Conservation (phyloP, 257 asterid species). For the Solanum sejunctum region DNA sequence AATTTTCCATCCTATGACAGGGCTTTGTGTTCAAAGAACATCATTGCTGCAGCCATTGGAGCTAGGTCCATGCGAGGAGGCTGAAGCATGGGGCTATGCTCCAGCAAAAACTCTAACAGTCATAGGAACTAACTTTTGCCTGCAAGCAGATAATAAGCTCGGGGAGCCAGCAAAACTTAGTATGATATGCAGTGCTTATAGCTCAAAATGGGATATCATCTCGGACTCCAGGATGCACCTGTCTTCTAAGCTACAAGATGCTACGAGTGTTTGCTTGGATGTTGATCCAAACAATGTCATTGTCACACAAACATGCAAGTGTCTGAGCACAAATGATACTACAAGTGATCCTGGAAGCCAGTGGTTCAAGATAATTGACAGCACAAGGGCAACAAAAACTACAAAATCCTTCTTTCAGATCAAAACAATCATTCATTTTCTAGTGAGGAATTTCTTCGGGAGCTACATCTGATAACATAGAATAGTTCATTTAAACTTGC, state of each 20-base stretch:
- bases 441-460: slow-evolving; percentile 24
- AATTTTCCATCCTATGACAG: slow-evolving; percentile 76
- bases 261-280: slow-evolving; percentile 61
- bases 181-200: slow-evolving; percentile 26
- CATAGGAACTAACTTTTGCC: slow-evolving; percentile 59
- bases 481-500: background rate
- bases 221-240: slow-evolving; percentile 89
- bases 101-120: slow-evolving; percentile 40
- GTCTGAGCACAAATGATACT: slow-evolving; percentile 34
- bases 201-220: slow-evolving; percentile 66
- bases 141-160: slow-evolving; percentile 37
- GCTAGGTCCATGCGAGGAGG: slow-evolving; percentile 74
- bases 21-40: slow-evolving; percentile 45
- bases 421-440: slow-evolving; percentile 13
- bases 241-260: slow-evolving; percentile 52
- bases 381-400: slow-evolving; percentile 40
- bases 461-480: slow-evolving; percentile 9
- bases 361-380: slow-evolving; percentile 87
- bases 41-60: slow-evolving; percentile 40
- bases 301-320: slow-evolving; percentile 66
- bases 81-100: slow-evolving; percentile 59
- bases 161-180: slow-evolving; percentile 72
- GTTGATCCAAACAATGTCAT: slow-evolving; percentile 40
- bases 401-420: slow-evolving; percentile 7
- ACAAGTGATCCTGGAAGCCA: slow-evolving; percentile 84